Evolutionary conservation across 306 rosid species (phyloP).

Genomic region (Ormosia semicastrata): DNA sequence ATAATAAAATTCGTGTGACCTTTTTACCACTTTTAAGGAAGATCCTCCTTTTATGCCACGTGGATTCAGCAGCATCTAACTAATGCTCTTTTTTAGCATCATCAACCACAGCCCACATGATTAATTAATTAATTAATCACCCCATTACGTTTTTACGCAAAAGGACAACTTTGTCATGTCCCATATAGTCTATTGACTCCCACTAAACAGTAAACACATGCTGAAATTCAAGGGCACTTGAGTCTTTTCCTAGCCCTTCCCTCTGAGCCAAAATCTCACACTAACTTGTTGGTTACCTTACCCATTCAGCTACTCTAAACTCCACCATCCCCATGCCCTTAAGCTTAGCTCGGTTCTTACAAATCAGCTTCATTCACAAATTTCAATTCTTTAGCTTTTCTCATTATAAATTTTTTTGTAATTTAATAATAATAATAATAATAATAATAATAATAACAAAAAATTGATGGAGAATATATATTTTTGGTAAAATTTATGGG

Average conservation of each 20-base stretch:
- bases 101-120: constrained; percentile 2
- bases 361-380: background rate
- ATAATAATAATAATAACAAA: background rate
- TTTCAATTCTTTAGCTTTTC: background rate
- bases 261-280: background rate
- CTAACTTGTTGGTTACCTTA: constrained; percentile 7
- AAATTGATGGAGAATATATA: background rate
- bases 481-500: background rate
- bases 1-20: constrained; percentile 29
- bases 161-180: constrained; percentile 39
- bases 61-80: constrained; percentile 28
- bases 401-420: background rate
- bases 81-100: constrained; percentile 15
- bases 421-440: background rate
- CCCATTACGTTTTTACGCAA: constrained; percentile 16
- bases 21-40: constrained; percentile 42
- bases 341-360: background rate
- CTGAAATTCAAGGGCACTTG: constrained; percentile 21
- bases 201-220: constrained; percentile 24
- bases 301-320: background rate
- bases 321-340: background rate
- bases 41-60: constrained; percentile 49
- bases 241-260: background rate
- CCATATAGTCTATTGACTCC: background rate
- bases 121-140: constrained; percentile 26